A percentile compares a stretch with the other conserved stretches of the same genome.
Evolutionary conservation across 1,284 basidiomycete species (phyloP).

Genomic region (Rhodotorula sp.): DNA sequence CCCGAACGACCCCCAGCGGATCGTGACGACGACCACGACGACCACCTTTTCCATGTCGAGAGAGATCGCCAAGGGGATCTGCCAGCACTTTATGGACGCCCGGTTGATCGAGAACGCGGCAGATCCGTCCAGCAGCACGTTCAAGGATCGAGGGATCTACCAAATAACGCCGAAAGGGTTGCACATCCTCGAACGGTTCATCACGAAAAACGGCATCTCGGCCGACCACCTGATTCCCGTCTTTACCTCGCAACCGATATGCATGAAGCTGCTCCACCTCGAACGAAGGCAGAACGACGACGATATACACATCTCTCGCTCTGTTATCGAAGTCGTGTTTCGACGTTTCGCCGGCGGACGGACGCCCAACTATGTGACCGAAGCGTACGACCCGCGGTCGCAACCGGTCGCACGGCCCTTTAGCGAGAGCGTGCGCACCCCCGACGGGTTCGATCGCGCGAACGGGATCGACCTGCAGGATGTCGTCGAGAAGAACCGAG

Average conservation of each 20-base stretch:
- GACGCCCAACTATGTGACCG: slow-evolving; percentile 65
- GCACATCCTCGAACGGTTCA: slow-evolving; percentile 97
- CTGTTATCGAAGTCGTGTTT: slow-evolving; percentile 91
- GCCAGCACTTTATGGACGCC: slow-evolving; percentile 99
- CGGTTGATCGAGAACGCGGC: slow-evolving; percentile 94
- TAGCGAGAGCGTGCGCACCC: slow-evolving; percentile 47
- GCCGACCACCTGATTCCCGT: slow-evolving; percentile 86
- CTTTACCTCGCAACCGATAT: slow-evolving; percentile 91
- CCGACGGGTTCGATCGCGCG: slow-evolving; percentile 52
- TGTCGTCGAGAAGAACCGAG: slow-evolving; percentile 58
- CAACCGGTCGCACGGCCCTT: slow-evolving; percentile 31
- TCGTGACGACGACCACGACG: slow-evolving; percentile 97
- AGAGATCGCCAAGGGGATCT: slow-evolving; percentile 99
- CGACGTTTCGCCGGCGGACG: slow-evolving; percentile 82
- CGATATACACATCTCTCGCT: slow-evolving; percentile 93
- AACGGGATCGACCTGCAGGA: slow-evolving; percentile 58
- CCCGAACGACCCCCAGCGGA: slow-evolving; percentile 92
- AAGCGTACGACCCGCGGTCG: slow-evolving; percentile 37
- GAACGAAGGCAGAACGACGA: slow-evolving; percentile 90
- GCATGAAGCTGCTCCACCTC: slow-evolving; percentile 95
- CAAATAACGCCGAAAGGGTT: slow-evolving; percentile 95
- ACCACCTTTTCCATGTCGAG: slow-evolving; percentile 99
- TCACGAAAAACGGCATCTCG: slow-evolving; percentile 95
- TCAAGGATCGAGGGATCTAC: slow-evolving; percentile 97
- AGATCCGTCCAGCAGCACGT: slow-evolving; percentile 78